A percentile compares a stretch with the other conserved stretches of the same genome.
phyloP scores from a whole-genome alignment of 2,329 filamentous ascomycete genomes.

The Lachnellula arida region DNA sequence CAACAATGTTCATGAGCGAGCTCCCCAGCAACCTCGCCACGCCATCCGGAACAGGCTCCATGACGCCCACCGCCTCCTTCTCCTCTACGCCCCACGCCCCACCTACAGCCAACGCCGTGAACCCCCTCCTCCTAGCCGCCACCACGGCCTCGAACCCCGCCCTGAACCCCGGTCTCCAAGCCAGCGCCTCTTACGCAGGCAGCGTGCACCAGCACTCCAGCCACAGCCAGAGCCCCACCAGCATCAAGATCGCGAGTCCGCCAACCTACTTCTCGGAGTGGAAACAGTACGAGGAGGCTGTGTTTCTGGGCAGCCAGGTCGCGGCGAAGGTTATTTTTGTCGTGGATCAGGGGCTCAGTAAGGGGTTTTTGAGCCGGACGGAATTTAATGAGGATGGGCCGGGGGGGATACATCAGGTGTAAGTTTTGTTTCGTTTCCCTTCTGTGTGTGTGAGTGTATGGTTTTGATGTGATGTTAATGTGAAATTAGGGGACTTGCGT shows the following conservation, averaged over 20 bases:
- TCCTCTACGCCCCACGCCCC: slow-evolving; percentile 46
- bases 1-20: slow-evolving; percentile 96
- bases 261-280: slow-evolving; percentile 70
- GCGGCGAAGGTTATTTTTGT: slow-evolving; percentile 69
- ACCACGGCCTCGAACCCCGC: slow-evolving; percentile 56
- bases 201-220: slow-evolving; percentile 52
- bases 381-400: slow-evolving; percentile 34
- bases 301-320: slow-evolving; percentile 68
- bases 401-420: slow-evolving; percentile 33
- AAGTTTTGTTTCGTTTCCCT: slow-evolving; percentile 13
- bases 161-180: slow-evolving; percentile 35
- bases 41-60: slow-evolving; percentile 81
- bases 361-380: slow-evolving; percentile 63
- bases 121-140: slow-evolving; percentile 86
- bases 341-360: slow-evolving; percentile 55
- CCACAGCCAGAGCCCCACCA: slow-evolving; percentile 64
- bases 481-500: background rate
- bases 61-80: slow-evolving; percentile 63
- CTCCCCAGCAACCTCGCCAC: slow-evolving; percentile 91
- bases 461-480: background rate
- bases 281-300: slow-evolving; percentile 53
- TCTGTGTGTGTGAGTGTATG: background rate
- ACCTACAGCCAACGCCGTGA: slow-evolving; percentile 63
- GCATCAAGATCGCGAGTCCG: slow-evolving; percentile 59
- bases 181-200: slow-evolving; percentile 25